These are phyloP conservation scores for Huntiella omanensis DNA, from an alignment of 2,329 filamentous ascomycete genomes.

Conservation along the genomic window DNA sequence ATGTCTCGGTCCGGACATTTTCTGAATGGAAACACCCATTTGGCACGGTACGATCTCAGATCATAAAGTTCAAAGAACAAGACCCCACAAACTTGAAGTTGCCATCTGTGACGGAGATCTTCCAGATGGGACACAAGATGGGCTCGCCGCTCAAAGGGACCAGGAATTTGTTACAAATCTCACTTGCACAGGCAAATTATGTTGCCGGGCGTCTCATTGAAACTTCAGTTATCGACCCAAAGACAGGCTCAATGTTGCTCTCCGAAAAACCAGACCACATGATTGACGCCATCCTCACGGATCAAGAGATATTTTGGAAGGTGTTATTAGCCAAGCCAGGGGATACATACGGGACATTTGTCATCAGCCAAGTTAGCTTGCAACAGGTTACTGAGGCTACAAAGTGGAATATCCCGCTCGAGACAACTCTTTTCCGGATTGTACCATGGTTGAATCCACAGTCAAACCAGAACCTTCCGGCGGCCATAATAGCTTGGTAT, in stretches of 20 bases:
- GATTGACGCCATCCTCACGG: constrained; percentile 1
- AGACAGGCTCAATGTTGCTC: background rate
- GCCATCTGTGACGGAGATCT: constrained; percentile 5
- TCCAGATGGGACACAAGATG: constrained; percentile 3
- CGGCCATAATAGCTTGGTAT: constrained; percentile 10
- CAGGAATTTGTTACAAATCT: constrained; percentile 5
- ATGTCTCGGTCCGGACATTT: background rate
- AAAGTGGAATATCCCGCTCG: background rate
- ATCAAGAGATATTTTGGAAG: constrained; percentile 10
- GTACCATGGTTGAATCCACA: constrained; percentile 3
- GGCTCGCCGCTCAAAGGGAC: background rate
- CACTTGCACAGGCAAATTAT: constrained; percentile 4
- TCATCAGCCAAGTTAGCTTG: background rate
- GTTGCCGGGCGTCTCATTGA: background rate
- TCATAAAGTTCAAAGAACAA: background rate
- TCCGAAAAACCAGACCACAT: background rate
- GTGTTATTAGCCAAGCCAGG: background rate
- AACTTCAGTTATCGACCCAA: background rate
- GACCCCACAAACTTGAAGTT: background rate
- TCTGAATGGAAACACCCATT: too few species aligned
- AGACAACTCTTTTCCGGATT: constrained; percentile 1
- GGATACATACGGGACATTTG: background rate
- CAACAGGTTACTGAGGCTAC: too few species aligned
- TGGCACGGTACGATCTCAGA: background rate
- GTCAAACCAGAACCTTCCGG: background rate